phyloP scores from a whole-genome alignment of 2,329 filamentous ascomycete genomes.

The Aspergillus cejpii region DNA sequence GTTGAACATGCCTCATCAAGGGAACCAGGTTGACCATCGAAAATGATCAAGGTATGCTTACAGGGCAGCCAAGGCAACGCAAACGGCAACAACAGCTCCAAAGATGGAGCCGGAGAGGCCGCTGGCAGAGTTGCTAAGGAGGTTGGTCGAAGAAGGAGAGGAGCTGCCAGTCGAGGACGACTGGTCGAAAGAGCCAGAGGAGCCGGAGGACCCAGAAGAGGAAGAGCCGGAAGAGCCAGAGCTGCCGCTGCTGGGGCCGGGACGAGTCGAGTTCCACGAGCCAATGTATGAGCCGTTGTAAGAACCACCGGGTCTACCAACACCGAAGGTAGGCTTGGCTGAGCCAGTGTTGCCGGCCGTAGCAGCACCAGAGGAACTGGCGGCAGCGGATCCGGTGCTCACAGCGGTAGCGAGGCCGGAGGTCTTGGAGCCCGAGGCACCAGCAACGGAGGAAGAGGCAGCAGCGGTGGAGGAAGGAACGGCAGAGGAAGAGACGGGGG shows the following conservation, averaged over 20 bases:
- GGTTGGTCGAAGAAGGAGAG: conserved; percentile 4
- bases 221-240: conserved; percentile 12
- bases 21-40: too few relatives aligned
- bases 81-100: conserved; percentile 61
- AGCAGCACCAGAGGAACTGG: conserved; percentile 3
- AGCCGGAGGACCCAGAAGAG: neutral
- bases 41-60: conserved; percentile 21
- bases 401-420: conserved; percentile 18
- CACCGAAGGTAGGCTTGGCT: conserved; percentile 3
- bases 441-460: conserved; percentile 18
- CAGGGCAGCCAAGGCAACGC: conserved; percentile 47
- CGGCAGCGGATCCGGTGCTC: neutral
- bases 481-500: conserved; percentile 19
- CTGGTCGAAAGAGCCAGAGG: conserved; percentile 1
- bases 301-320: conserved; percentile 2
- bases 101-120: conserved; percentile 33
- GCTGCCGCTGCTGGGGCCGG: conserved; percentile 2
- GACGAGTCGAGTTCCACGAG: conserved; percentile 13
- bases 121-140: conserved; percentile 10
- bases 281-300: conserved; percentile 12
- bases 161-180: conserved; percentile 4
- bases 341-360: conserved; percentile 5
- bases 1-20: too few relatives aligned
- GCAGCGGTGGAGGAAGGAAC: neutral
- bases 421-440: conserved; percentile 6